Base-by-base conservation (phyloP, 306 rosid genomes). In the Benincasa hispida region DNA sequence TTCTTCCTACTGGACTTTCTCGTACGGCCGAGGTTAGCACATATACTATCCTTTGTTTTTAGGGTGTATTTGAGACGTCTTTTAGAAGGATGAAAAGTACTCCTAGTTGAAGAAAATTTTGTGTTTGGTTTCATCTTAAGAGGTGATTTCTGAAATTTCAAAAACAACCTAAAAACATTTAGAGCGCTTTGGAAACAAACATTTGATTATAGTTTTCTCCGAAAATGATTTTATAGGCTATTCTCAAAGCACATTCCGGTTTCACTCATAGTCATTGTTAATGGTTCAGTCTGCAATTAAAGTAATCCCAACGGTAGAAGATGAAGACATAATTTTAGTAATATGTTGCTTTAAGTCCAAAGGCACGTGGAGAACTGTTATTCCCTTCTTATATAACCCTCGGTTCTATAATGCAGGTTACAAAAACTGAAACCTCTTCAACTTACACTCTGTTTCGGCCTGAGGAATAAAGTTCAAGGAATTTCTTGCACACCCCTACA, bases 11-110 rank as follows among this genome's bases (percentile, higher is more conserved):
- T 13, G 92, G 87, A 61, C 84, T 86, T 83, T 67, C 93, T 82
- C 91, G 91, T 65, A 37, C 89, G 22, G 70, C 89, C 1, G 96
- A 94, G 99, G 99, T 94, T 82, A 85, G 98, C 87, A 59, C 79
- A 25, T 81, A 68, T 48, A 56, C 54, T 24, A 21, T 54, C 19
- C 25, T 32, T 61, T 5, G 47, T 35, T 34, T 63, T 17, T 32
- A 3, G 14, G 41, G 69, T 61, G 68, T 28, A 28, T 30, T 22
- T 12, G 35, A 58, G 65, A 13, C 5, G 15, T 0, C 15, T 34
- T 32, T 63, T 32, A 63, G 70, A 18, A 32, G 47, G 70, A 10
- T 32, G 25, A 19, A 63, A 63, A 4, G 10, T 8, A 30, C 69
- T 32, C 32, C 34, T 63, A 34, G 47, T 5, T 4, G 19, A 63